These are phyloP conservation scores for Trichoderma asperellum DNA, from an alignment of 2,329 filamentous ascomycete genomes.

Conservation along the genomic window DNA sequence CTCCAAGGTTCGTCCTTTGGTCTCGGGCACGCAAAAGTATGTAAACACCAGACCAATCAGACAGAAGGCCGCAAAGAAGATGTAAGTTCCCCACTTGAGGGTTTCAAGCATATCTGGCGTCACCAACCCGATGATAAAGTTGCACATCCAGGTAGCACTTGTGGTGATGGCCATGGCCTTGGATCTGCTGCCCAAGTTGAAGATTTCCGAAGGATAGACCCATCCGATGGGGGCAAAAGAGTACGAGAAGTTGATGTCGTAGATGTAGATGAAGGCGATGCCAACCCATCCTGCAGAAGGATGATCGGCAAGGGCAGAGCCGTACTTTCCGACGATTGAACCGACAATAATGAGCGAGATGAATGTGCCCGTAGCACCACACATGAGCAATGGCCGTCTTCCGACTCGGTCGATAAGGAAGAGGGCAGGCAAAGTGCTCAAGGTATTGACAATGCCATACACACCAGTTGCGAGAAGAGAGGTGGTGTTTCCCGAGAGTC, in stretches of 20 bases:
- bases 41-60: slow-evolving; percentile 55
- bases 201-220: slow-evolving; percentile 68
- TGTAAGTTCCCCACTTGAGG: slow-evolving; percentile 57
- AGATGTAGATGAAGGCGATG: slow-evolving; percentile 67
- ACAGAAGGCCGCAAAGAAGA: slow-evolving; percentile 63
- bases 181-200: slow-evolving; percentile 59
- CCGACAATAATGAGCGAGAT: slow-evolving; percentile 60
- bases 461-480: slow-evolving; percentile 60
- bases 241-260: slow-evolving; percentile 66
- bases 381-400: slow-evolving; percentile 65
- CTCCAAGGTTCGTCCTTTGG: slow-evolving; percentile 57
- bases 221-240: slow-evolving; percentile 66
- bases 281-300: slow-evolving; percentile 55
- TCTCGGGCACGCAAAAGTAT: slow-evolving; percentile 62
- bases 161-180: slow-evolving; percentile 65
- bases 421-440: slow-evolving; percentile 49
- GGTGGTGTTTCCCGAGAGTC: slow-evolving; percentile 48
- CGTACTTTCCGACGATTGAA: slow-evolving; percentile 53
- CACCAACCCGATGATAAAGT: slow-evolving; percentile 44
- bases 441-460: slow-evolving; percentile 58
- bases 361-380: slow-evolving; percentile 66
- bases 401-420: slow-evolving; percentile 60
- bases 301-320: slow-evolving; percentile 42
- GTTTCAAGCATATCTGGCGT: slow-evolving; percentile 56
- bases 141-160: slow-evolving; percentile 49